Evolutionary conservation across 352 stramenopile genomes (phyloP), one percentile per base, ranked within the genome.

Genomic region (Globisporangium solare): DNA sequence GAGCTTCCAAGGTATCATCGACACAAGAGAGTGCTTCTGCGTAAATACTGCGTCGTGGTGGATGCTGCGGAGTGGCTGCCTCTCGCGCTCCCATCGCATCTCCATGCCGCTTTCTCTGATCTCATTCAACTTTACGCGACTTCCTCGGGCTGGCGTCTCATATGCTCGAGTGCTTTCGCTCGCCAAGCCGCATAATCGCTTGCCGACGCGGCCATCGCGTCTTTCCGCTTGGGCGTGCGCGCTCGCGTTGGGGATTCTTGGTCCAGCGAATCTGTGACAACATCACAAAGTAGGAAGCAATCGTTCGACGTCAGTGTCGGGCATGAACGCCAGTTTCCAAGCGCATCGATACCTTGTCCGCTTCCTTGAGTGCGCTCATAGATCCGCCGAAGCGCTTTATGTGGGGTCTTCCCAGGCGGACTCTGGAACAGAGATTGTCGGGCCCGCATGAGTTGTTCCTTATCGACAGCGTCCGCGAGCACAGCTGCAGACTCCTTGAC

Each of bases 171-270:
- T 35, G 47, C 56, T 24, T 55, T 22, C 24, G 27, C 47, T 1
- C 56, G 35, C 56, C 56, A 62, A 18, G 49, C 56, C 3, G 47
- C 17, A 18, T 62, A 62, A 7, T 62, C 56, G 5, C 14, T 14
- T 6, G 57, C 56, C 11, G 56, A 49, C 1, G 35, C 47, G 0
- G 20, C 17, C 12, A 2, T 41, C 13, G 40, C 27, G 27, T 18
- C 31, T 7, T 51, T 24, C 49, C 42, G 56, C 51, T 27, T 39
- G 24, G 47, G 49, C 6, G 49, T 51, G 11, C 37, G 37, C 10
- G 2, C 37, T 42, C 37, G 10, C 10, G n/a, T 40, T 57, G 15
- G 37, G 31, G 27, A 17, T 22, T 39, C 56, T 18, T 42, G 27
- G 15, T 37, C 35, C 10, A 8, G 11, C 7, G 27, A 37, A 6